Evolutionary conservation across 1,139 yeast genomes (phyloP).

Genomic region (Kluyveromyces sp.): DNA sequence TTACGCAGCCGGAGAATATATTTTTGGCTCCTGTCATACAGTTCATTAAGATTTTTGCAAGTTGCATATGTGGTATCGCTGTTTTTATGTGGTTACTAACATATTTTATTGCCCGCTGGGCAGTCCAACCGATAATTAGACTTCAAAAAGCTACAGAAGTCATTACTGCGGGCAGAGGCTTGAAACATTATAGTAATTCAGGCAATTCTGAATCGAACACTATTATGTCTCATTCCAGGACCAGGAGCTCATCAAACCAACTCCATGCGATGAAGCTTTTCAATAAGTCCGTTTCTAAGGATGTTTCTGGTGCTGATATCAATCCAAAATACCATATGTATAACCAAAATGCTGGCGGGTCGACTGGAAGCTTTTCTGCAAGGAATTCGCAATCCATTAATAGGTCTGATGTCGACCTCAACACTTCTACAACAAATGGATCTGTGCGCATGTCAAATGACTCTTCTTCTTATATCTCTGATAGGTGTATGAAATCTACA

Average conservation of each 20-base stretch:
- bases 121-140: constrained; percentile 75
- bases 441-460: constrained; percentile 10
- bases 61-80: constrained; percentile 74
- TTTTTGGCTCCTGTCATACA: constrained; percentile 59
- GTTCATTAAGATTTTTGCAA: constrained; percentile 63
- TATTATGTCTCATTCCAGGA: constrained; percentile 9
- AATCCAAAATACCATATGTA: not conserved
- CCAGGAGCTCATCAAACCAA: constrained; percentile 12
- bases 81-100: constrained; percentile 67
- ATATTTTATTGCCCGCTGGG: constrained; percentile 75
- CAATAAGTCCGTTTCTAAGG: constrained; percentile 1
- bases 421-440: constrained; percentile 1
- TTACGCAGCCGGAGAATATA: constrained; percentile 53
- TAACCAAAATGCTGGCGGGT: not conserved
- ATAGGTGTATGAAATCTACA: constrained; percentile 32
- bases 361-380: not conserved
- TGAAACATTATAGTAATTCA: constrained; percentile 16
- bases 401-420: not conserved
- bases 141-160: constrained; percentile 80
- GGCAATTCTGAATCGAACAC: constrained; percentile 4
- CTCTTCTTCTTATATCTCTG: constrained; percentile 15
- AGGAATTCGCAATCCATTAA: not conserved
- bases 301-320: not conserved
- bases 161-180: constrained; percentile 34
- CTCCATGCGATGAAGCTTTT: constrained; percentile 12